Evolutionary conservation across 2,329 filamentous ascomycete genomes (phyloP).

Genomic region (Metarhizium guizhouense): DNA sequence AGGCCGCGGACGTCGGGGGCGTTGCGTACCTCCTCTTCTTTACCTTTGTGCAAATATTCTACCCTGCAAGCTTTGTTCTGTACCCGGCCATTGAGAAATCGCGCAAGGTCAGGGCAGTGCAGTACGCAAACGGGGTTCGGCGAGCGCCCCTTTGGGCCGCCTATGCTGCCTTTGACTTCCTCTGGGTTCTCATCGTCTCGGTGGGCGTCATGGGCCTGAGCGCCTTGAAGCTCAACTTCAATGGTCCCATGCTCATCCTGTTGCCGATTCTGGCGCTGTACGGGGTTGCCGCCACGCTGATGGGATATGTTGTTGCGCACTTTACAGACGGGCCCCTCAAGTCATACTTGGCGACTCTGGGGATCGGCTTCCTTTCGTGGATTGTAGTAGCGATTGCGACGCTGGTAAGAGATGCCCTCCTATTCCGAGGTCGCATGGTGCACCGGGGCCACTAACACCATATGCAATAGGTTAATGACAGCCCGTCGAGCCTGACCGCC

Average conservation of each 20-base stretch:
- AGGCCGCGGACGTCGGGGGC: too few relatives aligned
- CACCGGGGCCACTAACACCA: not conserved
- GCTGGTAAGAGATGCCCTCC: slow-evolving; percentile 8
- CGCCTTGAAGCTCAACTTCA: slow-evolving; percentile 47
- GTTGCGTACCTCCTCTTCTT: slow-evolving; percentile 60
- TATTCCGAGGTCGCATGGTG: too few relatives aligned
- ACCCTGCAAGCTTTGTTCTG: slow-evolving; percentile 59
- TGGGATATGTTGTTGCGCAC: slow-evolving; percentile 54
- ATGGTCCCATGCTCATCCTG: slow-evolving; percentile 66
- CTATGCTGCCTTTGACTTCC: slow-evolving; percentile 68
- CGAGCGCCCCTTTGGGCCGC: slow-evolving; percentile 71
- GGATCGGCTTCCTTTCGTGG: slow-evolving; percentile 56
- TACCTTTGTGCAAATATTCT: slow-evolving; percentile 62
- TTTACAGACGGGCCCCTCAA: slow-evolving; percentile 64
- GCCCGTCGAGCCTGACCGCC: slow-evolving; percentile 2
- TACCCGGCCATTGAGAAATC: slow-evolving; percentile 74
- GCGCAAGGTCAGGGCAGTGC: slow-evolving; percentile 64
- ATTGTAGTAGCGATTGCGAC: slow-evolving; percentile 61
- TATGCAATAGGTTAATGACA: not conserved
- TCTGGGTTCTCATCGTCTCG: slow-evolving; percentile 55
- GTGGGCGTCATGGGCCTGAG: slow-evolving; percentile 58
- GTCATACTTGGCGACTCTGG: slow-evolving; percentile 56
- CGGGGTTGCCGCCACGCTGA: slow-evolving; percentile 61
- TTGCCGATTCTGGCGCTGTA: slow-evolving; percentile 71
- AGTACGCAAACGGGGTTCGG: slow-evolving; percentile 81